Percentiles rank a stretch among this genome's conserved stretches.
Evolutionary conservation across 129 eudicot species (phyloP).

Genomic region (Chrysanthemum lavandulifolium): DNA sequence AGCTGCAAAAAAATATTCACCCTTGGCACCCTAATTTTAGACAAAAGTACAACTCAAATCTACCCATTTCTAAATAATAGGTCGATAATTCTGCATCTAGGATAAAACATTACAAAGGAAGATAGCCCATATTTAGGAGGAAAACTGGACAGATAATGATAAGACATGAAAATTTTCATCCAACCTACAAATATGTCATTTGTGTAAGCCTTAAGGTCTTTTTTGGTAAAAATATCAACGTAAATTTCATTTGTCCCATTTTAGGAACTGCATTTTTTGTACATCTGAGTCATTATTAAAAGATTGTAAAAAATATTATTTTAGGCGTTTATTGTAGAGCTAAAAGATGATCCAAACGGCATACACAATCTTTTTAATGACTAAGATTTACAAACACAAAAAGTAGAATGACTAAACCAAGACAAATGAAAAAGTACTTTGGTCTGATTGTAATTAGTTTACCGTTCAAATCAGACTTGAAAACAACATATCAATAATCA

Average conservation of each 20-base stretch:
- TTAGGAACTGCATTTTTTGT: too few species aligned
- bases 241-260: too few species aligned
- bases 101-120: background rate
- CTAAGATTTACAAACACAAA: too few species aligned
- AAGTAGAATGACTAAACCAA: too few species aligned
- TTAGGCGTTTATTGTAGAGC: too few species aligned
- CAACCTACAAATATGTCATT: background rate
- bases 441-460: background rate
- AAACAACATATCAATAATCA: conserved; percentile 1
- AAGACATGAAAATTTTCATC: background rate
- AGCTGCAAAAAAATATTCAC: background rate
- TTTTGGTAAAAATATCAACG: too few species aligned
- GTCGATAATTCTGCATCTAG: background rate
- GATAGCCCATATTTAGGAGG: background rate
- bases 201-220: background rate
- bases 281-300: too few species aligned
- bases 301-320: too few species aligned
- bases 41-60: background rate
- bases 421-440: too few species aligned
- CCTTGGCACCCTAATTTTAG: background rate
- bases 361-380: too few species aligned
- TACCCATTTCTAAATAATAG: background rate
- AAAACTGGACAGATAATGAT: background rate
- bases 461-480: background rate
- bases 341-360: too few species aligned